These are phyloP conservation scores for Termitomyces sp. DNA, from an alignment of 768 basidiomycete genomes.

Conservation along the genomic window DNA sequence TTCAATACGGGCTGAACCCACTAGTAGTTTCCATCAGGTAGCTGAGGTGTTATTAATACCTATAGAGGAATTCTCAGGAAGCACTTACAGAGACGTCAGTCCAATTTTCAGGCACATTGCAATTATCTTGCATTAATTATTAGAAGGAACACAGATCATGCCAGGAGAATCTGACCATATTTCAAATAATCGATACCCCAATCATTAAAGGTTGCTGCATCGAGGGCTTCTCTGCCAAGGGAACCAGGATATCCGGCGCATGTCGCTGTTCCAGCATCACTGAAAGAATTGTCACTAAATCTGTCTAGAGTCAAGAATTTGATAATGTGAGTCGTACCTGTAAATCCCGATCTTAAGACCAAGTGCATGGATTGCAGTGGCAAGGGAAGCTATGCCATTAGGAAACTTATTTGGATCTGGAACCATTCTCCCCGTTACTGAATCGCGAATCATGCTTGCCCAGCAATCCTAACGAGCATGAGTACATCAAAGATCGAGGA, in stretches of 20 bases:
- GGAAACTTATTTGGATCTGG: slow-evolving; percentile 53
- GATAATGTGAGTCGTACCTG: slow-evolving; percentile 23
- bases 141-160: not conserved
- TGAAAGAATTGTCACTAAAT: slow-evolving; percentile 12
- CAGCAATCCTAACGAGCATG: slow-evolving; percentile 39
- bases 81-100: slow-evolving; percentile 32
- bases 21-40: slow-evolving; percentile 43
- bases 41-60: slow-evolving; percentile 18
- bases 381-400: slow-evolving; percentile 41
- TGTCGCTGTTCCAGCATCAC: slow-evolving; percentile 49
- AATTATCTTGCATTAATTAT: slow-evolving; percentile 37
- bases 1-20: slow-evolving; percentile 20
- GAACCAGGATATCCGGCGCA: slow-evolving; percentile 57
- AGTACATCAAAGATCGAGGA: not conserved
- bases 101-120: slow-evolving; percentile 50
- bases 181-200: slow-evolving; percentile 59
- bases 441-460: slow-evolving; percentile 34
- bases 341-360: slow-evolving; percentile 51
- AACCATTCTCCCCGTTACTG: slow-evolving; percentile 35
- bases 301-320: not conserved
- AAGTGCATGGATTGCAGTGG: slow-evolving; percentile 38
- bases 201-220: slow-evolving; percentile 45
- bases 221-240: slow-evolving; percentile 41
- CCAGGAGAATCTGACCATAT: slow-evolving; percentile 31
- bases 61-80: not conserved